A percentile compares a stretch with the other conserved stretches of the same genome.
Conservation (phyloP, 2,329 filamentous ascomycete species). For the Diaporthe sp. region DNA sequence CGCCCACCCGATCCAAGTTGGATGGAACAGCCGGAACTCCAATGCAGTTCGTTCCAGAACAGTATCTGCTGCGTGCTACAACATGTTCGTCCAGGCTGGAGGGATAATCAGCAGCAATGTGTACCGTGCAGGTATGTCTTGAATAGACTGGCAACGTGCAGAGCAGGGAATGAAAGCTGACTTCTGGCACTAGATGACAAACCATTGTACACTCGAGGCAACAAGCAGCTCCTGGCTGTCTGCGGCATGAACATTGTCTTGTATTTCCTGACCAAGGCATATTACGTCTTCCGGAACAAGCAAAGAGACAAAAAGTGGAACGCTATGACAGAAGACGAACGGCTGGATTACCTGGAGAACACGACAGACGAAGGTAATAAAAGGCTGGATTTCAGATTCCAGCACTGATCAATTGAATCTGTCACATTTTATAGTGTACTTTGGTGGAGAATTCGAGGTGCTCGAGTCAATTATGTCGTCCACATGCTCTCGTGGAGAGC, state of each 20-base stretch:
- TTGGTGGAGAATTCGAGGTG: neutral
- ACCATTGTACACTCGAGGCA: conserved; percentile 65
- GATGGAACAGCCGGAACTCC: conserved; percentile 65
- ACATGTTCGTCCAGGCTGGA: conserved; percentile 61
- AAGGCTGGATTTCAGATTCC: conserved; percentile 50
- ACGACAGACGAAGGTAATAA: conserved; percentile 55
- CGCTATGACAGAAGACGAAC: conserved; percentile 38
- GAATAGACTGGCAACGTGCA: neutral
- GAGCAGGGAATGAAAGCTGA: conserved; percentile 29
- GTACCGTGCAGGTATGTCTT: conserved; percentile 45
- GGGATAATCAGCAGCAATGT: conserved; percentile 54
- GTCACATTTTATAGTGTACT: neutral
- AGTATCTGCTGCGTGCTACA: conserved; percentile 73
- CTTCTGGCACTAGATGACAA: conserved; percentile 41
- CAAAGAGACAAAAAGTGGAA: conserved; percentile 35
- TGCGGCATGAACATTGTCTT: conserved; percentile 45
- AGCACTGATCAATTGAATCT: conserved; percentile 39
- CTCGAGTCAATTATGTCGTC: neutral
- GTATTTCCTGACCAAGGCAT: conserved; percentile 44
- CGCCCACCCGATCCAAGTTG: conserved; percentile 59
- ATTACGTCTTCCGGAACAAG: conserved; percentile 42
- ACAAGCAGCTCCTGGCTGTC: conserved; percentile 64
- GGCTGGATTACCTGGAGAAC: conserved; percentile 55
- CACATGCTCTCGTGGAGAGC: too few species aligned
- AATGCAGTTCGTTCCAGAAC: conserved; percentile 70